Evolutionary conservation across 116 monocot species (phyloP).

Genomic region (Posidonia oceanica): DNA sequence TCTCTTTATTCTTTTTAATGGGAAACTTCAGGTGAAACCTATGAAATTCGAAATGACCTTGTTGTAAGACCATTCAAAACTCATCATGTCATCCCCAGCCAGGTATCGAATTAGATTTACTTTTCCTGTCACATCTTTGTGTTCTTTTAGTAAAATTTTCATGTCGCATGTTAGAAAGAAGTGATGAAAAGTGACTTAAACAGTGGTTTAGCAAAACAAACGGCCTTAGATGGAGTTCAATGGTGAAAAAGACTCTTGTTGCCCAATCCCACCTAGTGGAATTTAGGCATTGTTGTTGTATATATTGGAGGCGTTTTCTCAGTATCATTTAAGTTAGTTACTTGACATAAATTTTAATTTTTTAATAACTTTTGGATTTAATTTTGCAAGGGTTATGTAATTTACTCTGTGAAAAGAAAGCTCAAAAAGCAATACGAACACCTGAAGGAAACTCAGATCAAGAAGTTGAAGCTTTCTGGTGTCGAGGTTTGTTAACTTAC

Average conservation of each 20-base stretch:
- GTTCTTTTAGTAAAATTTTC: no score
- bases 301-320: no score
- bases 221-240: no score
- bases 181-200: no score
- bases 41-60: slow-evolving; percentile 94
- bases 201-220: no score
- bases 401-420: slow-evolving; percentile 85
- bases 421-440: slow-evolving; percentile 84
- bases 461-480: slow-evolving; percentile 74
- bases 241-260: no score
- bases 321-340: no score
- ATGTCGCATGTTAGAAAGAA: no score
- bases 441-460: slow-evolving; percentile 70
- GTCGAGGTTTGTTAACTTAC: slow-evolving; percentile 46
- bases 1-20: neutral
- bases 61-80: slow-evolving; percentile 95
- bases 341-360: neutral
- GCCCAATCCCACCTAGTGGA: no score
- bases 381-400: slow-evolving; percentile 70
- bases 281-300: no score
- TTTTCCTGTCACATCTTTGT: no score
- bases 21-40: slow-evolving; percentile 66
- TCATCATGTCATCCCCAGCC: slow-evolving; percentile 90
- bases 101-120: slow-evolving; percentile 28
- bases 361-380: neutral